Evolutionary conservation across 2,329 filamentous ascomycete species (phyloP).

Genomic region (Epichloe amarillans): DNA sequence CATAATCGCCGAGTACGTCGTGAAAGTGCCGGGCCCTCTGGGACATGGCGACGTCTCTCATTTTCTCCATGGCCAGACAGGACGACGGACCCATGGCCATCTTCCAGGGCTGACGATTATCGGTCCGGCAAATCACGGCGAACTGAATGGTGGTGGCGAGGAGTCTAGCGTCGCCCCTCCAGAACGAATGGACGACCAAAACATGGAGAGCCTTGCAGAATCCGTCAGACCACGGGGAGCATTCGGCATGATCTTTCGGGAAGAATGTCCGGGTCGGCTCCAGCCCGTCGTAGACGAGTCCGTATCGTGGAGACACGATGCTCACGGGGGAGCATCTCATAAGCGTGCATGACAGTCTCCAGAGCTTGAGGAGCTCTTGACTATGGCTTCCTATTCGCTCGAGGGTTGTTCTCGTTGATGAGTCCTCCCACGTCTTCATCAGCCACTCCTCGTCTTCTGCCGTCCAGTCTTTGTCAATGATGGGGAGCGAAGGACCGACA

Average conservation of each 20-base stretch:
- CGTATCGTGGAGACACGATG: background rate
- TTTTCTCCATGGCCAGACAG: background rate
- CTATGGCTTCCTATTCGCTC: background rate
- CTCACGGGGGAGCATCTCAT: background rate
- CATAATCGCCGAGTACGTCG: background rate
- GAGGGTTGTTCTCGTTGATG: background rate
- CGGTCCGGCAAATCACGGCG: background rate
- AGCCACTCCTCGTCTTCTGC: background rate
- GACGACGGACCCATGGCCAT: background rate
- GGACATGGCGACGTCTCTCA: background rate
- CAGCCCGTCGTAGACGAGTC: background rate
- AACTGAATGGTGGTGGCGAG: slow-evolving; percentile 1
- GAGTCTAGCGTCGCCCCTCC: background rate
- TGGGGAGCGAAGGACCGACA: background rate
- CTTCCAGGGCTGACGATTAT: slow-evolving; percentile 2
- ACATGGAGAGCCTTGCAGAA: background rate
- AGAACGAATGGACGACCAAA: background rate
- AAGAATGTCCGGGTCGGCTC: background rate
- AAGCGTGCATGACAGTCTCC: background rate
- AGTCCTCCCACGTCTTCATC: background rate
- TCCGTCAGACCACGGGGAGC: background rate
- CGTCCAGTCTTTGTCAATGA: background rate
- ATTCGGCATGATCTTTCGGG: background rate
- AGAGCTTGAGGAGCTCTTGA: background rate
- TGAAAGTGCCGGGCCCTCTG: background rate